A percentile compares a stretch with the other conserved stretches of the same genome.
Evolutionary conservation across 1,284 basidiomycete genomes (phyloP).

Genomic region (Naganishia liquefaciens): DNA sequence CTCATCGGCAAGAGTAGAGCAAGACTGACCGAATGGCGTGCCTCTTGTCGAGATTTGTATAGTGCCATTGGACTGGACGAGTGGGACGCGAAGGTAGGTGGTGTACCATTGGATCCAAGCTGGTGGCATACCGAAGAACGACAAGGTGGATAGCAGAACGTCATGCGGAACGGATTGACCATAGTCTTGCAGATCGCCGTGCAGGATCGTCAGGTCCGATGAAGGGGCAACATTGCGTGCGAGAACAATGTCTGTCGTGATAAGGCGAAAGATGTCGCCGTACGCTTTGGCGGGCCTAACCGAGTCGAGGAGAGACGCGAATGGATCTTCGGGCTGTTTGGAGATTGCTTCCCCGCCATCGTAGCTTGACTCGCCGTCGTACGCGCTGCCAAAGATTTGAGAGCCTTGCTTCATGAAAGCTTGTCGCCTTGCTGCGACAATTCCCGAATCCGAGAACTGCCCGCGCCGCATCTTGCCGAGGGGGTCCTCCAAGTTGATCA

Average conservation of each 20-base stretch:
- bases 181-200: slow-evolving; percentile 32
- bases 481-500: slow-evolving; percentile 15
- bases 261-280: slow-evolving; percentile 25
- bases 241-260: slow-evolving; percentile 27
- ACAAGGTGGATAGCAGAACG: slow-evolving; percentile 15
- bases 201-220: slow-evolving; percentile 19
- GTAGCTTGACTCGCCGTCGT: slow-evolving; percentile 5
- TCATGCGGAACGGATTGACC: slow-evolving; percentile 23
- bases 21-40: slow-evolving; percentile 23
- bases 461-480: not conserved
- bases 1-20: slow-evolving; percentile 25
- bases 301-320: slow-evolving; percentile 2
- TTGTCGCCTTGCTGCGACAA: not conserved
- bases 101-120: slow-evolving; percentile 20
- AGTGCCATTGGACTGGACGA: slow-evolving; percentile 1
- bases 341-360: not conserved
- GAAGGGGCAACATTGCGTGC: slow-evolving; percentile 11
- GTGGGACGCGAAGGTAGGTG: slow-evolving; percentile 15
- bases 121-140: slow-evolving; percentile 24
- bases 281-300: slow-evolving; percentile 23
- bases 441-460: not conserved
- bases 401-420: not conserved
- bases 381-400: slow-evolving; percentile 3
- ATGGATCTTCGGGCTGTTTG: not conserved
- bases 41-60: not conserved